A percentile compares a stretch with the other conserved stretches of the same genome.
Conservation (phyloP, 169 alveolate species). For the Eimeria brunetti region DNA sequence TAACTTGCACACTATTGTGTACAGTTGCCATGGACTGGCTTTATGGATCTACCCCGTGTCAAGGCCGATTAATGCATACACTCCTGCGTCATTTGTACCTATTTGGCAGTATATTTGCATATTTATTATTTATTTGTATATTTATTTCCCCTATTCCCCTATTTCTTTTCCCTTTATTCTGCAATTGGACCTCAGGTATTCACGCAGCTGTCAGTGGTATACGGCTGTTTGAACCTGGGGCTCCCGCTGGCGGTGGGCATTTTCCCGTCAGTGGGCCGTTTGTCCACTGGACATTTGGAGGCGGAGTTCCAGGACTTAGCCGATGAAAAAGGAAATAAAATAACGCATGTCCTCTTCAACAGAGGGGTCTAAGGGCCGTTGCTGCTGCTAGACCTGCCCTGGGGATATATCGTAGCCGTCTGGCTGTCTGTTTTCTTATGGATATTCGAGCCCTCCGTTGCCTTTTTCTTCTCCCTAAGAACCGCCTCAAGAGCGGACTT, state of each 20-base stretch:
- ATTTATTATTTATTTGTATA: no score
- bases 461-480: no score
- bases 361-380: constrained; percentile 56
- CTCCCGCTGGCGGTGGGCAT: constrained; percentile 77
- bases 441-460: no score
- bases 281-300: constrained; percentile 31
- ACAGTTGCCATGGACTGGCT: no score
- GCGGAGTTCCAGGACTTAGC: background rate
- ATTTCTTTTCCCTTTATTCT: background rate
- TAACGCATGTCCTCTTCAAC: constrained; percentile 48
- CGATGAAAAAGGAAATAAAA: background rate
- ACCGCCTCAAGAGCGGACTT: no score
- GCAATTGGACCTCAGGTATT: constrained; percentile 13
- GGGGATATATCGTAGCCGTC: no score
- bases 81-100: no score
- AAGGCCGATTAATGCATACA: no score
- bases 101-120: no score
- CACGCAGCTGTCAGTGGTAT: constrained; percentile 62
- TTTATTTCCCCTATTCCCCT: background rate
- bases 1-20: no score
- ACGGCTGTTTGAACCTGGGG: constrained; percentile 73
- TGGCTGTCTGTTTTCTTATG: no score
- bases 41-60: no score
- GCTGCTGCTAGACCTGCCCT: background rate
- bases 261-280: constrained; percentile 25